Conservation (phyloP, 176 grass and related monocot species). For the Juncus effusus region DNA sequence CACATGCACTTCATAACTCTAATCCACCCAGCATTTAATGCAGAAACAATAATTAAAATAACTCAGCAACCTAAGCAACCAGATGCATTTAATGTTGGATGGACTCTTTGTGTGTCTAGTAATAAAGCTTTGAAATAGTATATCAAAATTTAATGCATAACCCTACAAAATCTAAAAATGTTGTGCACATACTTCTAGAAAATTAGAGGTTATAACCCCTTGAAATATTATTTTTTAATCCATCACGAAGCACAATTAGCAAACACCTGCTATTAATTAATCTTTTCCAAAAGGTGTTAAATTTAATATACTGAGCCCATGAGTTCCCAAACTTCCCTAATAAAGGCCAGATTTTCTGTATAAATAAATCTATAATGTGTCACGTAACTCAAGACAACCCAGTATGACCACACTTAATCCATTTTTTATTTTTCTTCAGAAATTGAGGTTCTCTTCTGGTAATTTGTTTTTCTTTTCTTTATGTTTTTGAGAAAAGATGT, state of each 20-base stretch:
- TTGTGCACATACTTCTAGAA: too few species aligned
- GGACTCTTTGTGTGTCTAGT: not conserved
- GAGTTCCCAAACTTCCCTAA: not conserved
- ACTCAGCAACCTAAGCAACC: constrained; percentile 22
- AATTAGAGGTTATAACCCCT: too few species aligned
- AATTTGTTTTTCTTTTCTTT: too few species aligned
- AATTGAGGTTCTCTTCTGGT: too few species aligned
- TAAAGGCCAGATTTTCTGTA: not conserved
- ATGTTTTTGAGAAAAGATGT: too few species aligned
- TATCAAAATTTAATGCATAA: too few species aligned
- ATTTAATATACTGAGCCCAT: not conserved
- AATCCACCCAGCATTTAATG: constrained; percentile 28
- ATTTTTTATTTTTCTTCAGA: too few species aligned
- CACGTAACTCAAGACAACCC: too few species aligned
- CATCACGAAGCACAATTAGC: not conserved
- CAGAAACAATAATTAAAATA: not conserved
- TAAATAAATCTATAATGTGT: not conserved
- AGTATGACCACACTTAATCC: too few species aligned
- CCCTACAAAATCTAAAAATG: too few species aligned
- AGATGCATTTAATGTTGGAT: constrained; percentile 19
- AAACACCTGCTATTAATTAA: constrained; percentile 10
- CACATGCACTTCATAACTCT: constrained; percentile 32
- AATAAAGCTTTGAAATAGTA: too few species aligned
- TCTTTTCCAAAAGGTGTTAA: constrained; percentile 20
- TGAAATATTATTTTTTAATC: not conserved